phyloP scores from a whole-genome alignment of 306 rosid species.

The Corylus americana region DNA sequence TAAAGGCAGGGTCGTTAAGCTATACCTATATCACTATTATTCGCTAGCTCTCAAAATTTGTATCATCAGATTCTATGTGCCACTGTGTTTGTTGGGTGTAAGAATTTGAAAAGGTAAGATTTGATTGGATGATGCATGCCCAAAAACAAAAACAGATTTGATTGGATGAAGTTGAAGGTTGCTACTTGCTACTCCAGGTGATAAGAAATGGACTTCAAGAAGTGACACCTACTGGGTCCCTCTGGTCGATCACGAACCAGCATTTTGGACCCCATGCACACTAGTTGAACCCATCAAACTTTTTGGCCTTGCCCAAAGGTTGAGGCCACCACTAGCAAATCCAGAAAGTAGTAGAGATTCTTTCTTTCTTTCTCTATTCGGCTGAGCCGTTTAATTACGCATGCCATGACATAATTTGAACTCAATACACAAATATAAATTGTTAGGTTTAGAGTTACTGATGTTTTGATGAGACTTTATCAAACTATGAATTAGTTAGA shows the following conservation, averaged over 20 bases:
- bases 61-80: background rate
- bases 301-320: too few species aligned
- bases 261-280: too few species aligned
- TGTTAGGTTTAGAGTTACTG: too few species aligned
- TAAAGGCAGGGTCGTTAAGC: background rate
- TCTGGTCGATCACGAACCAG: slow-evolving; percentile 37
- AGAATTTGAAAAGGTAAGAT: background rate
- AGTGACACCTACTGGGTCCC: slow-evolving; percentile 52
- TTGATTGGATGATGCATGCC: background rate
- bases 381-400: too few species aligned
- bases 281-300: too few species aligned
- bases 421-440: too few species aligned
- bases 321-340: too few species aligned
- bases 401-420: too few species aligned
- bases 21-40: background rate
- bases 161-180: slow-evolving; percentile 21
- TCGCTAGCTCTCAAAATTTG: background rate
- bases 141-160: background rate
- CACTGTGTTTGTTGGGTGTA: background rate
- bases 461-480: too few species aligned
- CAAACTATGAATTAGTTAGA: too few species aligned
- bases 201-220: slow-evolving; percentile 25
- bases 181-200: background rate
- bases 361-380: too few species aligned
- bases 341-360: too few species aligned